Conservation (phyloP, 1,139 yeast genomes). For the Meyerozyma guilliermondii region DNA sequence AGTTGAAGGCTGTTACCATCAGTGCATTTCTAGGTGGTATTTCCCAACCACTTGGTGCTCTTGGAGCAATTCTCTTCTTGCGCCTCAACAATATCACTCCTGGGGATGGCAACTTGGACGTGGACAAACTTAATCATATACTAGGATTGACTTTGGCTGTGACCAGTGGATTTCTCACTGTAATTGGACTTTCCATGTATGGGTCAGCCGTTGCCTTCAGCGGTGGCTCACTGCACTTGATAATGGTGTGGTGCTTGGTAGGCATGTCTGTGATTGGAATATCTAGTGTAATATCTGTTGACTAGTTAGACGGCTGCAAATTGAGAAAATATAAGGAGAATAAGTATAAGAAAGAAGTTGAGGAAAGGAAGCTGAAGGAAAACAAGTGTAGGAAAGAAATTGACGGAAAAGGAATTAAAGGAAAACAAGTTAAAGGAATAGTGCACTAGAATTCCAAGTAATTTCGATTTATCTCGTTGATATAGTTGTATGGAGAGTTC, state of each 20-base stretch:
- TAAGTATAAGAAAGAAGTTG: not conserved
- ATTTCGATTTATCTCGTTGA: no score
- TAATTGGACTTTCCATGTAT: constrained; percentile 82
- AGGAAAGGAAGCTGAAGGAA: not conserved
- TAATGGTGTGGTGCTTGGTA: constrained; percentile 46
- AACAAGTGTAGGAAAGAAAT: not conserved
- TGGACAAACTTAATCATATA: constrained; percentile 32
- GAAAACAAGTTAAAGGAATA: not conserved
- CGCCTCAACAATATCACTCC: constrained; percentile 23
- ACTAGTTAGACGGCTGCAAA: no score
- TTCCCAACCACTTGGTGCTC: constrained; percentile 88
- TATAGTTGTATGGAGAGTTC: no score
- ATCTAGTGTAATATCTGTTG: constrained; percentile 10
- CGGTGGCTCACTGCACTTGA: constrained; percentile 55
- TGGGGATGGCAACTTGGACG: constrained; percentile 19
- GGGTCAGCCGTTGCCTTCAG: constrained; percentile 63
- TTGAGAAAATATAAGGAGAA: not conserved
- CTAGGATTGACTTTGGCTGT: constrained; percentile 66
- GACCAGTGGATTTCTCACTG: constrained; percentile 80
- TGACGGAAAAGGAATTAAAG: not conserved
- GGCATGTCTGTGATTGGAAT: constrained; percentile 42
- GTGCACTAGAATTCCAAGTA: no score
- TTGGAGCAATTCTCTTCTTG: constrained; percentile 60
- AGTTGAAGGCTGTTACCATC: constrained; percentile 60
- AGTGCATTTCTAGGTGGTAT: constrained; percentile 72